Percentiles rank a stretch among this genome's conserved stretches.
Conservation (phyloP, 352 stramenopile species). For the Phytophthora cactorum region DNA sequence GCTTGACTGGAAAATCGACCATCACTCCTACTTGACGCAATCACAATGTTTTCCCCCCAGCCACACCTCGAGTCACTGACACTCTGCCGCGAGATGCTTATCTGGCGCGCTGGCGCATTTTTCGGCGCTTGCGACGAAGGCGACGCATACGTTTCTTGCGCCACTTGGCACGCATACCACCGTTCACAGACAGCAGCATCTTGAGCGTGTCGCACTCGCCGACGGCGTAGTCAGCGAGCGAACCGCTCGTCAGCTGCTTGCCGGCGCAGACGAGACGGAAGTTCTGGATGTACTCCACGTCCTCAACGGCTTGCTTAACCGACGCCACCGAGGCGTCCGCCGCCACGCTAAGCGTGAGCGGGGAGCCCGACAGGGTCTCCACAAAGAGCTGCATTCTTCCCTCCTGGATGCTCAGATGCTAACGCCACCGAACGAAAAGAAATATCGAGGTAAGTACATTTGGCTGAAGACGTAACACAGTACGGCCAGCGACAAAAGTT, state of each 20-base stretch:
- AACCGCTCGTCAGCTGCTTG: conserved; percentile 80
- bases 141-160: conserved; percentile 99
- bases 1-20: background rate
- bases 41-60: background rate
- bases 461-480: background rate
- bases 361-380: conserved; percentile 86
- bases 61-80: conserved; percentile 10
- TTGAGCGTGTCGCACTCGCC: conserved; percentile 93
- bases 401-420: conserved; percentile 94
- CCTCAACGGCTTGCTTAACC: conserved; percentile 95
- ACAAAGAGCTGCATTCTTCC: conserved; percentile 97
- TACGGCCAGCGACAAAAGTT: conserved; percentile 2
- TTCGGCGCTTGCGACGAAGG: conserved; percentile 97
- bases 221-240: conserved; percentile 92
- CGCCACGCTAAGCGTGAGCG: conserved; percentile 80
- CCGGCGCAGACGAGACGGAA: conserved; percentile 92
- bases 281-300: conserved; percentile 94
- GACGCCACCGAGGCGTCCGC: conserved; percentile 91
- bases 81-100: conserved; percentile 72
- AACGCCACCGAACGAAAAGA: conserved; percentile 17
- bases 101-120: conserved; percentile 99
- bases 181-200: conserved; percentile 92
- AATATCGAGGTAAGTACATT: background rate
- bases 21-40: no score
- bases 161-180: conserved; percentile 97